Conservation (phyloP, 345 rosid species). For the Populus davidiana region DNA sequence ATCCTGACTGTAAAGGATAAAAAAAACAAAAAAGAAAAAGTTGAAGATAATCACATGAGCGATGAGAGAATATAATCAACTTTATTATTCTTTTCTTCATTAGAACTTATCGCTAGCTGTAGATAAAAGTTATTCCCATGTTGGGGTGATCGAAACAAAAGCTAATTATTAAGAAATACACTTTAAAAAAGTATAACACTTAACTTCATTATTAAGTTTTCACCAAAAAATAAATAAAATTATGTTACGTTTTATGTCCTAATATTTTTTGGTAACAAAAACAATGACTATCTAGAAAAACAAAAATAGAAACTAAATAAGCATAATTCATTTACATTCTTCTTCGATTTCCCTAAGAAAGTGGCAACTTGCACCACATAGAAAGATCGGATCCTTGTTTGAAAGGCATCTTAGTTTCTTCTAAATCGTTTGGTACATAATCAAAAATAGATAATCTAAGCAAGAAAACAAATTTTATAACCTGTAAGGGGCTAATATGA, state of each 20-base stretch:
- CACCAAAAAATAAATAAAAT: no score
- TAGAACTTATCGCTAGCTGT: neutral
- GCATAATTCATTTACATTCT: neutral
- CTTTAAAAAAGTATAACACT: neutral
- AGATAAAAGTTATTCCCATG: neutral
- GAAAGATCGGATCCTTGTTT: neutral
- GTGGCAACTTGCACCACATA: neutral
- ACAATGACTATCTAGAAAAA: no score
- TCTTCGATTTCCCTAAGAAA: neutral
- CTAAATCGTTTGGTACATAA: neutral
- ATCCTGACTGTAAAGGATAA: constrained; percentile 47
- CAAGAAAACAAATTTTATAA: neutral
- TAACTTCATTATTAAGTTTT: neutral
- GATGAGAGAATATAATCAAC: constrained; percentile 10
- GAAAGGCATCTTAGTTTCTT: neutral
- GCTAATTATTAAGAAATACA: neutral
- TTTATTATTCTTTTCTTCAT: neutral
- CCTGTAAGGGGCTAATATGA: constrained; percentile 76
- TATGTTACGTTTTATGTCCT: no score
- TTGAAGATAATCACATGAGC: neutral
- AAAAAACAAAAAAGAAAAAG: neutral
- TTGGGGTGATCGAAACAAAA: neutral
- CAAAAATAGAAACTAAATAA: no score
- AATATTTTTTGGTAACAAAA: no score
- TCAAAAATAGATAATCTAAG: no score